phyloP scores from a whole-genome alignment of 768 basidiomycete species.

The Tulasnella sp. region DNA sequence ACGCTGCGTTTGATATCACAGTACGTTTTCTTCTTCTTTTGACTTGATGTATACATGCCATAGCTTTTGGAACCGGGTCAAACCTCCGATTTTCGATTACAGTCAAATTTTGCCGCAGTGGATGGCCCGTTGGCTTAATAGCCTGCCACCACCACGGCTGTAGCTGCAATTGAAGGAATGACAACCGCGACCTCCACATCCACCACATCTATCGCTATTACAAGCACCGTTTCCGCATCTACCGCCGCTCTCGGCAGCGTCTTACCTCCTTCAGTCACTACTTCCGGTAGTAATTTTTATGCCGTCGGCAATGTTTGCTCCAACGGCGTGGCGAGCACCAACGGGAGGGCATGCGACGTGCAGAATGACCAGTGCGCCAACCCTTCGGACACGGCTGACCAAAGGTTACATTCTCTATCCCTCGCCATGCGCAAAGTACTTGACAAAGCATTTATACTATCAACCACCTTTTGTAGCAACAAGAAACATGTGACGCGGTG shows the following conservation, averaged over 20 bases:
- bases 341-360: conserved; percentile 48
- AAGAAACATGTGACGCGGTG: background rate
- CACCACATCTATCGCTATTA: conserved; percentile 15
- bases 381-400: conserved; percentile 32
- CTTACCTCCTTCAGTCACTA: conserved; percentile 35
- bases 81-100: background rate
- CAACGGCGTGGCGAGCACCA: conserved; percentile 38
- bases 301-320: conserved; percentile 40
- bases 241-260: conserved; percentile 39
- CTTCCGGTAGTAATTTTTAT: conserved; percentile 38
- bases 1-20: conserved; percentile 7
- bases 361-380: conserved; percentile 49
- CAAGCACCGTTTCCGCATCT: conserved; percentile 30
- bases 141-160: conserved; percentile 21
- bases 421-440: background rate
- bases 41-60: background rate
- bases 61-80: too few species aligned
- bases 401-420: conserved; percentile 10
- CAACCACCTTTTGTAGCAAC: background rate
- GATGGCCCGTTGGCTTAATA: conserved; percentile 12
- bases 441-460: background rate
- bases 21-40: background rate
- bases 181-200: conserved; percentile 12
- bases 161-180: background rate
- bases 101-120: background rate